Evolutionary conservation across 805 yeast genomes (phyloP), one percentile per base, ranked within the genome.

Genomic region (Starmerella floris): DNA sequence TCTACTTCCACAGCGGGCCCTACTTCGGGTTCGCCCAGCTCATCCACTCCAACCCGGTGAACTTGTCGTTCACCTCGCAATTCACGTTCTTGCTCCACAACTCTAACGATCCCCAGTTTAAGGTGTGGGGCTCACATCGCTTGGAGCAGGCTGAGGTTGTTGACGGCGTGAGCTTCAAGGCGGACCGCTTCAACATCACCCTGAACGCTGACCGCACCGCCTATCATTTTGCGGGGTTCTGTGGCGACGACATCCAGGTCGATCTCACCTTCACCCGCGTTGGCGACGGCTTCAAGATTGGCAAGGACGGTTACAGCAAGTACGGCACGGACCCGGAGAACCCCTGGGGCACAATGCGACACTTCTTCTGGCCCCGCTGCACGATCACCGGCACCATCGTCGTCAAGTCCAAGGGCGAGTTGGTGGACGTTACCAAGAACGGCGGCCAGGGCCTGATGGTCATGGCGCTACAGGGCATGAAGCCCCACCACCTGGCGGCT

Each of bases 311-410:
- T 51, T 65, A 72, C 37, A 80, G 95, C 13, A 69, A 72, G 51
- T 91, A 85, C 59, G 98, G 98, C 50, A 83, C 83, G 33, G 84
- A 87, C 57, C 55, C 70, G 15, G 71, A 68, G 30, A 75, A 81
- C 48, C 97, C 97, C 27, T 91, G 98, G 98, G 98, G 98, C 15
- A 70, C 81, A 8, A 87, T 91, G 95, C 77, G 96, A 62, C 98
- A 91, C 59, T 65, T 76, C 6, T 91, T 91, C 64, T 91, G 97
- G 97, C 98, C 98, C 49, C 74, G 97, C 61, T 79, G 85, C 61
- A 49, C 63, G 19, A 79, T 75, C 36, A 58, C 56, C 17, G 98
- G 98, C 57, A 66, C 73, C 17, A 62, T 91, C 49, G 68, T 64
- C 32, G 60, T 70, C 60, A 58, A 61, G 51, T 63, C 62, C 46